Base-by-base conservation (phyloP, 2,329 filamentous ascomycete genomes). In the Claviceps arundinis region DNA sequence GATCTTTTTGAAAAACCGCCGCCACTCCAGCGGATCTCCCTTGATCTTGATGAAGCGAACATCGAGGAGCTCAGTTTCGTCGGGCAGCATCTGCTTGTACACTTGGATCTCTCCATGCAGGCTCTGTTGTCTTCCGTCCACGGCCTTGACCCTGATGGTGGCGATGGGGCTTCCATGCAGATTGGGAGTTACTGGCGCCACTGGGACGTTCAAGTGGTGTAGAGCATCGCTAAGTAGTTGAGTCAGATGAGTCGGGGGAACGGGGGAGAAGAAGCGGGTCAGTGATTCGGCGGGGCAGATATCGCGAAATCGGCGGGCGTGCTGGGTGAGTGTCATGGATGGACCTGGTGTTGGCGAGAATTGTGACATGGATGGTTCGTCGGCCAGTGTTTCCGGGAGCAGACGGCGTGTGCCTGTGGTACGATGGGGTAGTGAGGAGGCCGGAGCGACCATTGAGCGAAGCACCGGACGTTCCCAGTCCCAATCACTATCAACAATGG, bases 1-100 rank as follows among this genome's bases (percentile, higher is more conserved):
- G n/a, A 96, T 80, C 67, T 89, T 90, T 71, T 98, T 98, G 75
- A 98, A 98, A 65, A 98, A 89, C 37, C 93, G 76, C 55, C 93
- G 80, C 93, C 94, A 98, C 71, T 97, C 91, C 48, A 98, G 70
- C 5, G 93, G 93, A 71, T 98, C 93, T 5, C 93, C 93, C 71
- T 95, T 96, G 51, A 87, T 78, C 71, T 98, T 98, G 58, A 94
- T 80, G 64, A 98, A 97, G 50, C 89, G 78, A 30, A 96, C 87
- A 66, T 96, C 90, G 24, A 90, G 76, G 37, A 91, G 68, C 55
- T 86, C 84, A 58, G 69, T 70, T 9, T 71, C 71, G 51, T 75
- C 73, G 1, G 71, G 77, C 57, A 84, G 75, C 43, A 68, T 65
- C 63, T 80, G 80, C 67, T 72, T 78, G 62, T 91, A 85, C 6